A percentile compares a stretch with the other conserved stretches of the same genome.
Evolutionary conservation across 225 moss, liverwort and hornwort genomes (phyloP).

Genomic region (Antitrichia curtipendula): DNA sequence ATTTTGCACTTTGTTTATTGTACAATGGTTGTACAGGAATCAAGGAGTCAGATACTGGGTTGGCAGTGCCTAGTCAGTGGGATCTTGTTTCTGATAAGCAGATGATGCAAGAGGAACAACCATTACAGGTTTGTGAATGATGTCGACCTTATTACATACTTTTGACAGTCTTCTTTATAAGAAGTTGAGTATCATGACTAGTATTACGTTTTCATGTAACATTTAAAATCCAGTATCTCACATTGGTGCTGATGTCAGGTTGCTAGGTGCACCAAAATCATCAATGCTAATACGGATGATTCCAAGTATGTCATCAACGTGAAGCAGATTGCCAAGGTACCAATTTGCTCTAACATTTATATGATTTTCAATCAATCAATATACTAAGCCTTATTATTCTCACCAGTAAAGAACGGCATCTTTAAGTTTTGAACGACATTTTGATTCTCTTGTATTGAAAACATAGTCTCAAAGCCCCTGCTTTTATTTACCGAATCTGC

Average conservation of each 20-base stretch:
- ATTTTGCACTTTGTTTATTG: background rate
- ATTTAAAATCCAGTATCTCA: background rate
- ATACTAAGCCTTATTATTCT: background rate
- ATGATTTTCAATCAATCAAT: background rate
- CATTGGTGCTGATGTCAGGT: slow-evolving; percentile 29
- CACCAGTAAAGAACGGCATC: background rate
- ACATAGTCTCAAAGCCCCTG: background rate
- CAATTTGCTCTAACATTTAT: background rate
- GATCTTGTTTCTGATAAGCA: slow-evolving; percentile 94
- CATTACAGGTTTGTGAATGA: slow-evolving; percentile 44
- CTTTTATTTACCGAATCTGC: background rate
- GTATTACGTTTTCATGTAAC: background rate
- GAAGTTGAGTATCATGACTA: background rate
- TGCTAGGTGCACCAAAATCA: slow-evolving; percentile 93
- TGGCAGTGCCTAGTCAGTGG: slow-evolving; percentile 91
- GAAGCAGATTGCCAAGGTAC: slow-evolving; percentile 90
- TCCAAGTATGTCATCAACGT: slow-evolving; percentile 93
- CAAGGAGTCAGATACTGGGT: slow-evolving; percentile 86
- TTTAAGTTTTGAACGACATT: background rate
- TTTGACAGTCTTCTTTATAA: background rate
- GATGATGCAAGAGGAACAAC: slow-evolving; percentile 98
- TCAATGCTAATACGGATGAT: slow-evolving; percentile 78
- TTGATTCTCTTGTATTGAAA: background rate
- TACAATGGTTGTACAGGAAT: slow-evolving; percentile 39
- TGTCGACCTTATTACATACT: background rate